A percentile compares a stretch with the other conserved stretches of the same genome.
Conservation (phyloP, 352 stramenopile species). For the Pythium insidiosum region DNA sequence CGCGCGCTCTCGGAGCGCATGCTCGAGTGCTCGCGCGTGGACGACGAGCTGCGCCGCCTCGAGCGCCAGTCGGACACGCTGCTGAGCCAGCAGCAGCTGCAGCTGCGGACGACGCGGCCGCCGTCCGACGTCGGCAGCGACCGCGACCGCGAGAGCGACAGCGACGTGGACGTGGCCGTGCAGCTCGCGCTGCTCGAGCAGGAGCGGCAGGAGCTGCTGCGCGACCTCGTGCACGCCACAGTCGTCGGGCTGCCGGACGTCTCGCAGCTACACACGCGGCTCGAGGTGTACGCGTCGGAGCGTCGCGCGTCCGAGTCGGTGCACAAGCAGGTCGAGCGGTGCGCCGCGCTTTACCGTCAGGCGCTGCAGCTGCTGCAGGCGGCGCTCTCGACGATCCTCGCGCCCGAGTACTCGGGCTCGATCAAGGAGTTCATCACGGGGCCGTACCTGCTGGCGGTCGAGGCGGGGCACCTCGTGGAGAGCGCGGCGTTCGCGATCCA, state of each 20-base stretch:
- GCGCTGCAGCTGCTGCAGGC: conserved; percentile 56
- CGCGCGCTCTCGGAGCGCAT: conserved; percentile 47
- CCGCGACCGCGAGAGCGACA: not conserved
- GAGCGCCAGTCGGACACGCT: conserved; percentile 46
- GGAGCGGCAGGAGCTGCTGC: conserved; percentile 51
- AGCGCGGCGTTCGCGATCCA: conserved; percentile 50
- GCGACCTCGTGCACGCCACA: conserved; percentile 29
- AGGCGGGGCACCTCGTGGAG: conserved; percentile 63
- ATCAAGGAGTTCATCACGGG: conserved; percentile 63
- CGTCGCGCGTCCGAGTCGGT: conserved; percentile 59
- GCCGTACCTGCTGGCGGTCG: conserved; percentile 54
- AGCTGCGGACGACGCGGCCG: conserved; percentile 34
- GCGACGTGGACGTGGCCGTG: conserved; percentile 4
- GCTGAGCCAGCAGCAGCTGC: too few relatives aligned
- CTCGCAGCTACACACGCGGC: conserved; percentile 57
- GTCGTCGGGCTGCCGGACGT: conserved; percentile 46
- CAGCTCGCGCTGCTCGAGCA: conserved; percentile 35
- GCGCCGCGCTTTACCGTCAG: conserved; percentile 44
- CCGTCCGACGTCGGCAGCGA: conserved; percentile 14
- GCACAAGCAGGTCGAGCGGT: conserved; percentile 57
- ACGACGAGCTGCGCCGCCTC: conserved; percentile 46
- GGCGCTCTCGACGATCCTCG: conserved; percentile 55
- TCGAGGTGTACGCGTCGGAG: conserved; percentile 69
- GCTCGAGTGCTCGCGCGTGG: conserved; percentile 33
- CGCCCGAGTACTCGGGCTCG: conserved; percentile 53